Percentiles rank a stretch among this genome's conserved stretches.
These are phyloP conservation scores for Lumnitzera racemosa DNA, from an alignment of 345 rosid genomes.

Conservation along the genomic window DNA sequence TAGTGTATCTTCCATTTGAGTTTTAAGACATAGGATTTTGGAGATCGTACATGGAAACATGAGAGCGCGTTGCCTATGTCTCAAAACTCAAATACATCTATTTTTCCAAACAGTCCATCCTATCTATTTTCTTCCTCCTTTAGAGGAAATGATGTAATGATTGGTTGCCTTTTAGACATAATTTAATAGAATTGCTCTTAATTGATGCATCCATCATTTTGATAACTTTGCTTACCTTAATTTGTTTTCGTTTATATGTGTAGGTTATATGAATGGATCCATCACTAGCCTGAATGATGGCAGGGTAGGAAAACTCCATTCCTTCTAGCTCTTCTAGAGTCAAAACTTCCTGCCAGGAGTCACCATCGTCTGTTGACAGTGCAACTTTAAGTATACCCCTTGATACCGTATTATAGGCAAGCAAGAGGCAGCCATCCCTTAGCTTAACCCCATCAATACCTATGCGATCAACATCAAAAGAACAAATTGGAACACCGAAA, in stretches of 20 bases:
- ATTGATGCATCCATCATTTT: too few species aligned
- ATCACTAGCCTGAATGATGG: conserved; percentile 71
- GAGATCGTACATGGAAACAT: neutral
- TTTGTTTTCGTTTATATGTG: conserved; percentile 79
- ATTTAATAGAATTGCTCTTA: neutral
- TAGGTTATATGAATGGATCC: conserved; percentile 78
- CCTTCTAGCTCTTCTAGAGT: conserved; percentile 54
- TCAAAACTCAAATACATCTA: too few species aligned
- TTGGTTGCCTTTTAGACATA: neutral
- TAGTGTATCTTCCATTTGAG: conserved; percentile 6
- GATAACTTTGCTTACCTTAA: conserved; percentile 38
- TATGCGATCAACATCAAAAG: conserved; percentile 4
- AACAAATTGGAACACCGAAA: neutral
- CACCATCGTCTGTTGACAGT: conserved; percentile 63
- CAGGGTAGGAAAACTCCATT: conserved; percentile 90
- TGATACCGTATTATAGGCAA: conserved; percentile 77
- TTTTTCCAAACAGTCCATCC: too few species aligned
- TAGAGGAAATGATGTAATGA: too few species aligned
- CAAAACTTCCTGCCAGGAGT: conserved; percentile 62
- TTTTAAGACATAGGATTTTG: neutral
- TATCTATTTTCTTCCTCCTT: too few species aligned
- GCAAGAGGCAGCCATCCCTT: conserved; percentile 54
- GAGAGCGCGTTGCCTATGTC: too few species aligned
- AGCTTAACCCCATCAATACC: conserved; percentile 88
- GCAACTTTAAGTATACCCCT: conserved; percentile 80